Percentiles rank a stretch among this genome's conserved stretches.
phyloP scores from a whole-genome alignment of 768 basidiomycete species.

The Macrolepiota fuliginosa region DNA sequence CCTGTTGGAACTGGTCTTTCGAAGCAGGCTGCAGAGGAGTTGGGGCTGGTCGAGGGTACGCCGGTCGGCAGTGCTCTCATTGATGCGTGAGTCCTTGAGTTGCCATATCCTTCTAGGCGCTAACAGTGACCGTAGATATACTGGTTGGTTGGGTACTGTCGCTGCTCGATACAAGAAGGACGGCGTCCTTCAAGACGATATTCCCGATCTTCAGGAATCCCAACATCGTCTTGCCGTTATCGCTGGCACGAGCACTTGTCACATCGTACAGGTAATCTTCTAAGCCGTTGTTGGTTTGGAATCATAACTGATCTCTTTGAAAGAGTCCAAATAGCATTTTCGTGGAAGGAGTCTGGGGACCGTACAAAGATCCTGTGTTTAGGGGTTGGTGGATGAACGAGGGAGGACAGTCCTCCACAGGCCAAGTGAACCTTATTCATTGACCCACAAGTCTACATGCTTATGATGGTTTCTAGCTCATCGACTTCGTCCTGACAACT shows the following conservation, averaged over 20 bases:
- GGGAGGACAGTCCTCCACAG: conserved; percentile 97
- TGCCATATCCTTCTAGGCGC: neutral
- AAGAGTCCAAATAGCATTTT: conserved; percentile 84
- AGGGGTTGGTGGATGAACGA: conserved; percentile 99
- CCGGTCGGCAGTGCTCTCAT: conserved; percentile 94
- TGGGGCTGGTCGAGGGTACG: conserved; percentile 83
- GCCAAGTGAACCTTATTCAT: conserved; percentile 55
- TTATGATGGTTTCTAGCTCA: conserved; percentile 49
- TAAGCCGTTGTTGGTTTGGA: neutral
- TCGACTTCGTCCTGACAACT: conserved; percentile 92
- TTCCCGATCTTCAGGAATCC: conserved; percentile 73
- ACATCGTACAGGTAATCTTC: conserved; percentile 74
- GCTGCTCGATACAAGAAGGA: conserved; percentile 68
- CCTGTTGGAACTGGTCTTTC: conserved; percentile 86
- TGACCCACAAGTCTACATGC: neutral
- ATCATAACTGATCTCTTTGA: neutral
- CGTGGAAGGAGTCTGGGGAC: conserved; percentile 92
- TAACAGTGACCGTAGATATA: conserved; percentile 45
- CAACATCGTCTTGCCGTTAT: conserved; percentile 83
- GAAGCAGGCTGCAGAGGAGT: conserved; percentile 73
- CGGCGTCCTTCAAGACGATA: conserved; percentile 43
- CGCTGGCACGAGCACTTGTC: conserved; percentile 96
- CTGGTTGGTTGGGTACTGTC: conserved; percentile 96
- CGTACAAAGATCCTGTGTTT: conserved; percentile 88
- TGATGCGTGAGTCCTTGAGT: conserved; percentile 66